Percentiles rank a stretch among this genome's conserved stretches.
These are phyloP conservation scores for Antitrichia curtipendula DNA, from an alignment of 225 moss, liverwort and hornwort genomes.

Conservation along the genomic window DNA sequence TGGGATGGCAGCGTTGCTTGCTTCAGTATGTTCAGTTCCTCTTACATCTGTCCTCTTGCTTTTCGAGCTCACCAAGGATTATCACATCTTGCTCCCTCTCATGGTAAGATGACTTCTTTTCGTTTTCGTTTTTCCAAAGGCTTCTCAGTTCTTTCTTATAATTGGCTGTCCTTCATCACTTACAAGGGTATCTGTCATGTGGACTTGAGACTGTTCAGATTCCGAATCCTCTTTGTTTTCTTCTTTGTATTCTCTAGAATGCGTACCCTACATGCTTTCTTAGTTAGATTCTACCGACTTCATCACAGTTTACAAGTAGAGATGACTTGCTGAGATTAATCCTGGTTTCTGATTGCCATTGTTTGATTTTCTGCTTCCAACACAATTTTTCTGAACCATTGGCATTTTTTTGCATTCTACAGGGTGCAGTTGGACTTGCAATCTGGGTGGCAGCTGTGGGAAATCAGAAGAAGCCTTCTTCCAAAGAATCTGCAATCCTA, in stretches of 20 bases:
- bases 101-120: conserved; percentile 45
- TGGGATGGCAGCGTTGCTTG: conserved; percentile 96
- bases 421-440: conserved; percentile 98
- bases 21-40: conserved; percentile 97
- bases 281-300: neutral
- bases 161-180: neutral
- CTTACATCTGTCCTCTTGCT: conserved; percentile 91
- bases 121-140: neutral
- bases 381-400: neutral
- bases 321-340: neutral
- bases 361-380: neutral
- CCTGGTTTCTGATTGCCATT: neutral
- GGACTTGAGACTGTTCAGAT: neutral
- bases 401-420: neutral
- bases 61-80: conserved; percentile 98
- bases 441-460: conserved; percentile 98
- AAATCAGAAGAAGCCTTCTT: conserved; percentile 43
- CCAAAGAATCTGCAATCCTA: conserved; percentile 15
- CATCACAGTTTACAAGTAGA: neutral
- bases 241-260: neutral
- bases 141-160: neutral
- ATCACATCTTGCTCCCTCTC: conserved; percentile 93
- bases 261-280: neutral
- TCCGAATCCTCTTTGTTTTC: neutral
- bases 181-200: neutral